Evolutionary conservation across 495 filamentous ascomycete genomes (phyloP).

Genomic region (Trichoderma virens): DNA sequence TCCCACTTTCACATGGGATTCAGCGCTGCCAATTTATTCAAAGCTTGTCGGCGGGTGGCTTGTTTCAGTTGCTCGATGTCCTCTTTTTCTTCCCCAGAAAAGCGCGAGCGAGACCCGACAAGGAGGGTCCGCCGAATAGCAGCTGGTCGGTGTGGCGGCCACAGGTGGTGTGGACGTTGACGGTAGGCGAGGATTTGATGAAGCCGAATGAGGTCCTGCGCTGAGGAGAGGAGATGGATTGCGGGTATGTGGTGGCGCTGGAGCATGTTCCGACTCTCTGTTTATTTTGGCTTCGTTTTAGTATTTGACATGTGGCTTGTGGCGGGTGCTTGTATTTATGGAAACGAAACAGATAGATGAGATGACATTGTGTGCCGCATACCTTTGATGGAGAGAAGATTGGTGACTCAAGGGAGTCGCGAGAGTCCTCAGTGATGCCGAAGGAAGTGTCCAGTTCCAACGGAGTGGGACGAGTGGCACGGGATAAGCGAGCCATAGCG

Average conservation of each 20-base stretch:
- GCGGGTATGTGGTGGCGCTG: neutral
- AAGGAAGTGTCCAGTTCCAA: slow-evolving; percentile 3
- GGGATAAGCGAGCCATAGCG: neutral
- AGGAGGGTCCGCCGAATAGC: slow-evolving; percentile 20
- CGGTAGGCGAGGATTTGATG: slow-evolving; percentile 19
- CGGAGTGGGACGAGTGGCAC: neutral
- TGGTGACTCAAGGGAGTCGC: neutral
- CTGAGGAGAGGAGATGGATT: neutral
- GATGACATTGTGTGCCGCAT: too few species aligned
- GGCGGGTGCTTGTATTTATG: too few species aligned
- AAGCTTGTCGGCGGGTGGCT: neutral
- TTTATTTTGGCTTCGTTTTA: neutral
- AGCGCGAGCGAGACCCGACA: neutral
- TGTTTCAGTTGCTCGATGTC: neutral
- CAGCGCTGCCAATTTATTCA: neutral
- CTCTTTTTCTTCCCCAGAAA: neutral
- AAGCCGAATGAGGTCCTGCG: slow-evolving; percentile 3
- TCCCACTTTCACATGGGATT: neutral
- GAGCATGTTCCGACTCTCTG: slow-evolving; percentile 4
- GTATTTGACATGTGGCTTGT: too few species aligned
- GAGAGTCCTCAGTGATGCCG: neutral
- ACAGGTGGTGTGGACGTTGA: slow-evolving; percentile 27
- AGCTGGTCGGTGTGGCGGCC: slow-evolving; percentile 27
- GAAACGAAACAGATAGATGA: too few species aligned
- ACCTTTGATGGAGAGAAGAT: neutral